These are phyloP conservation scores for Neofusicoccum cordaticola DNA, from an alignment of 2,329 filamentous ascomycete genomes.

Conservation along the genomic window DNA sequence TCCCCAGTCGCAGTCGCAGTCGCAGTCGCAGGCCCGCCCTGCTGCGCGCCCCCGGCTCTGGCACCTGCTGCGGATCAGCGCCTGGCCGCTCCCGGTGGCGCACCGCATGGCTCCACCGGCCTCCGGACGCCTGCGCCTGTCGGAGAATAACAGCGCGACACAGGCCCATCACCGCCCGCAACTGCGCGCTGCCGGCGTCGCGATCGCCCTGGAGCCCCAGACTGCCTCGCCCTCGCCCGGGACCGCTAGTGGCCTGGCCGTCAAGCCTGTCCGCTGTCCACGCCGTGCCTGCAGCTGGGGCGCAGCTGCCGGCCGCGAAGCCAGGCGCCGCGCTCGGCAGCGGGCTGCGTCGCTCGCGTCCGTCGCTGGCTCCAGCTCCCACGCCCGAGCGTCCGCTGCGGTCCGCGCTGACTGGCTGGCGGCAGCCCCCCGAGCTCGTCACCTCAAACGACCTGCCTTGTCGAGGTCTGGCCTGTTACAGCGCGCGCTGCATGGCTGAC, in stretches of 20 bases:
- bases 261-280: not conserved
- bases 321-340: not conserved
- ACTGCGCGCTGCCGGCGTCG: not conserved
- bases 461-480: slow-evolving; percentile 4
- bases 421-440: not conserved
- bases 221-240: not conserved
- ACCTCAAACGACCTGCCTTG: not conserved
- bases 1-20: not conserved
- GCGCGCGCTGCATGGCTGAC: slow-evolving; percentile 10
- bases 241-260: not conserved
- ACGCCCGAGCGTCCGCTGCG: not conserved
- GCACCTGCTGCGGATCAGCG: slow-evolving; percentile 1
- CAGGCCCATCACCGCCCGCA: not conserved
- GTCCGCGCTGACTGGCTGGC: not conserved
- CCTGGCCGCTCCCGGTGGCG: slow-evolving; percentile 12
- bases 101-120: slow-evolving; percentile 7
- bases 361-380: not conserved
- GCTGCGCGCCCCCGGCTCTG: not conserved
- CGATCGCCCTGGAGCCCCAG: not conserved
- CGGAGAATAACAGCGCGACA: slow-evolving; percentile 4
- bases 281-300: not conserved
- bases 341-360: not conserved
- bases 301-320: not conserved
- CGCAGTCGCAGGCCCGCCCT: too few relatives aligned
- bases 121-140: not conserved